Percentiles rank a stretch among this genome's conserved stretches.
phyloP scores from a whole-genome alignment of 164 flowering plant species.

The Stephania cephalantha region DNA sequence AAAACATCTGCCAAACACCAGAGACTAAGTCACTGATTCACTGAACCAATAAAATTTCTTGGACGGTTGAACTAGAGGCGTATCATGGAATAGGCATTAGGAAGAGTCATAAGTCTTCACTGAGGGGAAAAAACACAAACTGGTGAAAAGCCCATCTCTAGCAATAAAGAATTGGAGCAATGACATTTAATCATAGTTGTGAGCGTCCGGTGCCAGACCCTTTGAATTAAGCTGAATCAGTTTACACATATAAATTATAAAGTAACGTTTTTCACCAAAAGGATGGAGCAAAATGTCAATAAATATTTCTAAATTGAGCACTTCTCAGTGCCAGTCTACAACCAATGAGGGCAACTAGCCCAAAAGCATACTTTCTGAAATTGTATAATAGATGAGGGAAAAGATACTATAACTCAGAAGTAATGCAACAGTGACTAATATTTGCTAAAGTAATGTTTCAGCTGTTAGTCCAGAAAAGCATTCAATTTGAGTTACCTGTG shows the following conservation, averaged over 20 bases:
- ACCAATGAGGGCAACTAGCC: not conserved
- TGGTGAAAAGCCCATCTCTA: not conserved
- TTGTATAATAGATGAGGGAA: not conserved
- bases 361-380: conserved; percentile 12
- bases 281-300: not conserved
- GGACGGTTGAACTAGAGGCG: not conserved
- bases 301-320: conserved; percentile 8
- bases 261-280: not conserved
- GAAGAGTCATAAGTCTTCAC: not conserved
- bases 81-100: not conserved
- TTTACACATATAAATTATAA: not conserved
- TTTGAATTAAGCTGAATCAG: not conserved
- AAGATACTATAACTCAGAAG: conserved; percentile 15
- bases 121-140: not conserved
- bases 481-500: conserved; percentile 55
- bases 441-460: not conserved
- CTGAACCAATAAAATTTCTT: not conserved
- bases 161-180: not conserved
- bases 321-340: not conserved
- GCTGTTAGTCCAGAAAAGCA: not conserved
- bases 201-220: not conserved
- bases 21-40: not conserved
- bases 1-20: not conserved
- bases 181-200: not conserved
- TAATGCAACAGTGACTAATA: conserved; percentile 20